Conservation (phyloP, 108 stramenopile species). For the Nitzschia inconspicua region DNA sequence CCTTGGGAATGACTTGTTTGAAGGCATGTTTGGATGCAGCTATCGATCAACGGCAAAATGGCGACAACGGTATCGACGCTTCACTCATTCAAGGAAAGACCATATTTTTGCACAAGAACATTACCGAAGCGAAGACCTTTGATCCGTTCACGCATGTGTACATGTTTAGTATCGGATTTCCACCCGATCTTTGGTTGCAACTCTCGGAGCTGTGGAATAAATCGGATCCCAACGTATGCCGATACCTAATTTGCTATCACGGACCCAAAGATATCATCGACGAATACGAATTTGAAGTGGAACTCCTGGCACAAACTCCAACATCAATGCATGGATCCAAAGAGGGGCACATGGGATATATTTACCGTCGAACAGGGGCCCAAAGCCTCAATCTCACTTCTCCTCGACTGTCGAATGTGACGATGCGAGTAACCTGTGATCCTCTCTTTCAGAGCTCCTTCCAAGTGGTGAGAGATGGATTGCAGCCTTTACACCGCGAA, state of each 20-base stretch:
- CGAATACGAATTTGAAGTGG: slow-evolving; percentile 74
- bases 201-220: slow-evolving; percentile 71
- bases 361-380: slow-evolving; percentile 55
- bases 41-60: not conserved
- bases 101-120: slow-evolving; percentile 81
- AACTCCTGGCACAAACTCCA: slow-evolving; percentile 54
- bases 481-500: slow-evolving; percentile 30
- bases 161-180: slow-evolving; percentile 94
- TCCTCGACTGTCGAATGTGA: not conserved
- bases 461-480: slow-evolving; percentile 38
- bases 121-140: slow-evolving; percentile 75
- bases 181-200: slow-evolving; percentile 61
- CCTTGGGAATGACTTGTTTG: slow-evolving; percentile 75
- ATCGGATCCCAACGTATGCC: not conserved
- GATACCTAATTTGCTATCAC: slow-evolving; percentile 81
- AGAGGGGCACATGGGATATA: slow-evolving; percentile 77
- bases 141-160: slow-evolving; percentile 98
- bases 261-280: slow-evolving; percentile 68
- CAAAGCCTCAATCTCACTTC: slow-evolving; percentile 1
- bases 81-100: slow-evolving; percentile 33
- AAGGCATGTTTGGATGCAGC: slow-evolving; percentile 53
- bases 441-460: slow-evolving; percentile 56
- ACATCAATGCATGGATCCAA: slow-evolving; percentile 89
- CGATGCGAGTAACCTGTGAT: slow-evolving; percentile 45
- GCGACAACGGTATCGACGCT: slow-evolving; percentile 6